Conservation (phyloP, 306 rosid genomes). For the Geum urbanum region DNA sequence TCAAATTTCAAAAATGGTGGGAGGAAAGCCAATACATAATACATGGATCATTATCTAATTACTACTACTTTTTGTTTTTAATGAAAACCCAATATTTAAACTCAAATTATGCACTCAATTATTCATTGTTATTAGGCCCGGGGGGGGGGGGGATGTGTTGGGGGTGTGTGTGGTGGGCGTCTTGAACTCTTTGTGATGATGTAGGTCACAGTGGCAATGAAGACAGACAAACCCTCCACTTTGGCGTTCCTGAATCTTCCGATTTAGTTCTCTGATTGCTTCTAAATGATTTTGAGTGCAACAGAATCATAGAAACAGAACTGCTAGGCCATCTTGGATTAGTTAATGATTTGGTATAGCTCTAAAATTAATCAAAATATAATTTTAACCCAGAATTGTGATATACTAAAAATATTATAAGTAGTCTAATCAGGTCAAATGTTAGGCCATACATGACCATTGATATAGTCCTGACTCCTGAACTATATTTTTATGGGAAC, state of each 20-base stretch:
- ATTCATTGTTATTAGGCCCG: not conserved
- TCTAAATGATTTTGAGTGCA: conserved; percentile 12
- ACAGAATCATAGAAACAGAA: conserved; percentile 25
- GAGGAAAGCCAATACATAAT: not conserved
- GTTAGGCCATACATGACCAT: too few relatives aligned
- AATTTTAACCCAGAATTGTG: too few relatives aligned
- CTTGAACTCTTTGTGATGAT: not conserved
- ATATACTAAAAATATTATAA: too few relatives aligned
- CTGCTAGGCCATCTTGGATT: too few relatives aligned
- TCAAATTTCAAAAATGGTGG: conserved; percentile 14
- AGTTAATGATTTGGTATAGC: too few relatives aligned
- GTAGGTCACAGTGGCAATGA: not conserved
- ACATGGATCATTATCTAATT: conserved; percentile 22
- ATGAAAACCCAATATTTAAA: not conserved
- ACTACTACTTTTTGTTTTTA: conserved; percentile 20
- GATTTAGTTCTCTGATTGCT: conserved; percentile 9
- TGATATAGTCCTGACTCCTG: too few relatives aligned
- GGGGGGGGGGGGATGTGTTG: not conserved
- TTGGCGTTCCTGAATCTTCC: conserved; percentile 4
- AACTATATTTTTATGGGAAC: too few relatives aligned
- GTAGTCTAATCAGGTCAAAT: too few relatives aligned
- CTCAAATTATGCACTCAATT: not conserved
- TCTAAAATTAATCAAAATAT: too few relatives aligned
- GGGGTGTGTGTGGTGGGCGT: too few relatives aligned
- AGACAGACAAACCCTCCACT: conserved; percentile 30